A percentile compares a stretch with the other conserved stretches of the same genome.
Evolutionary conservation across 352 stramenopile species (phyloP).

Genomic region (Thalassiosira ordinaria): DNA sequence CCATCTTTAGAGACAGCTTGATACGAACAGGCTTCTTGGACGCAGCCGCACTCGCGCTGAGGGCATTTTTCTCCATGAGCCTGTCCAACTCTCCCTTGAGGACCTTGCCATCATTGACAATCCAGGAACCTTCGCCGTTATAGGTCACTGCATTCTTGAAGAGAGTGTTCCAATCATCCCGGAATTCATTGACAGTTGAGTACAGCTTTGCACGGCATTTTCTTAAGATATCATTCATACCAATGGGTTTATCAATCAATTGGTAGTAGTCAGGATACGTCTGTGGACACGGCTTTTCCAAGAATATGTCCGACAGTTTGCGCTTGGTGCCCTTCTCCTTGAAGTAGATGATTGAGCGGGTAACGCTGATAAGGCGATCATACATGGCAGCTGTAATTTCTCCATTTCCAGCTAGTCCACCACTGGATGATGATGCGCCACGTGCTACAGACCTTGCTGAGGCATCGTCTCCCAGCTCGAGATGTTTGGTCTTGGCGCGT

Average conservation of each 20-base stretch:
- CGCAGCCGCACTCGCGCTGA: constrained; percentile 16
- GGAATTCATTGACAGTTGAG: constrained; percentile 66
- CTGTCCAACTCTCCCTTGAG: constrained; percentile 77
- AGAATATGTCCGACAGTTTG: constrained; percentile 82
- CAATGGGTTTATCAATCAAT: constrained; percentile 83
- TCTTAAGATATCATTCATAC: constrained; percentile 85
- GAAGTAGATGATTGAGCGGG: constrained; percentile 76
- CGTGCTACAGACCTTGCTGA: constrained; percentile 29
- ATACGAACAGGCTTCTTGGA: constrained; percentile 78
- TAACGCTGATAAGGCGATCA: constrained; percentile 79
- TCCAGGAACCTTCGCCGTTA: constrained; percentile 84
- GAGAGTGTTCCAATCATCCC: constrained; percentile 82
- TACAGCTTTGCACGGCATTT: constrained; percentile 82
- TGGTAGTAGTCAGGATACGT: constrained; percentile 85
- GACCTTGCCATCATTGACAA: constrained; percentile 71
- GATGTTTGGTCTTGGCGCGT: constrained; percentile 40
- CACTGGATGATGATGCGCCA: constrained; percentile 15
- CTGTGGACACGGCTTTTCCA: constrained; percentile 81
- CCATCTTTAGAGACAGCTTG: constrained; percentile 79
- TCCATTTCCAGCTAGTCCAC: constrained; percentile 46
- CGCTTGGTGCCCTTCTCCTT: constrained; percentile 82
- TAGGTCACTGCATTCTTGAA: constrained; percentile 85
- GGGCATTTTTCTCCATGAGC: constrained; percentile 80
- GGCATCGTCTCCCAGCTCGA: constrained; percentile 27
- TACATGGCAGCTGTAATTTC: constrained; percentile 72